Conservation (phyloP, 2,329 filamentous ascomycete species). For the Setomelanomma holmii region DNA sequence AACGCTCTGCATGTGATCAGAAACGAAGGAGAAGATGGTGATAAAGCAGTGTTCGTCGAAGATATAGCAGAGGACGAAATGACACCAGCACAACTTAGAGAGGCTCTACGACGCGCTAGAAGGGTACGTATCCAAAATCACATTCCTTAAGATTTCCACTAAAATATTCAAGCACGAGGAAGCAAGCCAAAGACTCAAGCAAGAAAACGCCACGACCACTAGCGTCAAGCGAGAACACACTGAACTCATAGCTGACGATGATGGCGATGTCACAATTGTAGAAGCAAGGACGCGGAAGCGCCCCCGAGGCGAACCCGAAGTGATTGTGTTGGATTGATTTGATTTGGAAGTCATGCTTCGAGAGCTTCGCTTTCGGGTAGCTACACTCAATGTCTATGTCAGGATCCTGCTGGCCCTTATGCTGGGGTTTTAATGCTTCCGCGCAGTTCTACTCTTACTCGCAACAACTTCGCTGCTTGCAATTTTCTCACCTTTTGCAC, state of each 20-base stretch:
- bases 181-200: background rate
- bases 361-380: too few relatives aligned
- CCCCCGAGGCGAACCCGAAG: conserved; percentile 7
- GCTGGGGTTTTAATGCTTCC: too few relatives aligned
- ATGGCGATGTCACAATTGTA: conserved; percentile 2
- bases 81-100: conserved; percentile 5
- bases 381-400: too few relatives aligned
- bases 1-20: background rate
- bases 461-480: too few relatives aligned
- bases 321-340: conserved; percentile 7
- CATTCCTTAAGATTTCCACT: background rate
- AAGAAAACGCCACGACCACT: background rate
- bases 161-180: conserved; percentile 7
- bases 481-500: too few relatives aligned
- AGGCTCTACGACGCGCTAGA: conserved; percentile 3
- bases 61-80: conserved; percentile 3
- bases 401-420: too few relatives aligned
- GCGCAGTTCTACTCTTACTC: too few relatives aligned
- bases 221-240: conserved; percentile 7
- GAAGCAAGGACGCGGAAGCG: conserved; percentile 7
- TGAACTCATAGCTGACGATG: background rate
- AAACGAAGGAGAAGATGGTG: background rate
- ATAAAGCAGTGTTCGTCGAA: background rate
- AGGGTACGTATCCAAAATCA: conserved; percentile 5
- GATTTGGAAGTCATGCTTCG: too few relatives aligned